phyloP scores from a whole-genome alignment of 345 rosid species.

The Tarenaya hassleriana region DNA sequence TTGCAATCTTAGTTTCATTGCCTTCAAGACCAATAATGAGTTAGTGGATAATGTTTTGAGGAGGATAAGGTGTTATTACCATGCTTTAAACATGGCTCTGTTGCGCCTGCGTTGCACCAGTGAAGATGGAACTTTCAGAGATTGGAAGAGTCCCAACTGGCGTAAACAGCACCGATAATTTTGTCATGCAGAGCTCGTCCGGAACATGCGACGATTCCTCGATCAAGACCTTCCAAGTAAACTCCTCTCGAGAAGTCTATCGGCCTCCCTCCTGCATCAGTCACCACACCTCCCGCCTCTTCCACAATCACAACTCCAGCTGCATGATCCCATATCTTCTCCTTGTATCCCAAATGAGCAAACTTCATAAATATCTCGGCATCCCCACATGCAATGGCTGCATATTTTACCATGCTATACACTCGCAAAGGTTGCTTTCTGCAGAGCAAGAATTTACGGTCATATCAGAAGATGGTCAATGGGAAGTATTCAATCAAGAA shows the following conservation, averaged over 20 bases:
- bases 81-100: constrained; percentile 6
- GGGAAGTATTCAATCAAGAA: not conserved
- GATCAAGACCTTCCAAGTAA: constrained; percentile 74
- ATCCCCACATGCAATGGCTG: constrained; percentile 93
- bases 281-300: constrained; percentile 95
- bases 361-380: constrained; percentile 91
- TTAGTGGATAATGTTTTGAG: too few species aligned
- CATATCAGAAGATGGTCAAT: constrained; percentile 11
- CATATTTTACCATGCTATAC: constrained; percentile 94
- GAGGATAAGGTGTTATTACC: not conserved
- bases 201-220: constrained; percentile 74
- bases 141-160: constrained; percentile 87
- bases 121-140: constrained; percentile 29
- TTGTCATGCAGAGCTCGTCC: constrained; percentile 53
- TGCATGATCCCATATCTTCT: constrained; percentile 96
- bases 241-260: constrained; percentile 76
- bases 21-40: too few species aligned
- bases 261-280: constrained; percentile 74
- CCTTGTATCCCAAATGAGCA: constrained; percentile 73
- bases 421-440: constrained; percentile 74
- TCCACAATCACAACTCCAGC: constrained; percentile 80
- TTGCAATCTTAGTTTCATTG: too few species aligned
- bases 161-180: constrained; percentile 72
- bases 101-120: constrained; percentile 13
- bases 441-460: constrained; percentile 18